Evolutionary conservation across 2,329 filamentous ascomycete species (phyloP).

Genomic region (Lasiodiplodia sp.): DNA sequence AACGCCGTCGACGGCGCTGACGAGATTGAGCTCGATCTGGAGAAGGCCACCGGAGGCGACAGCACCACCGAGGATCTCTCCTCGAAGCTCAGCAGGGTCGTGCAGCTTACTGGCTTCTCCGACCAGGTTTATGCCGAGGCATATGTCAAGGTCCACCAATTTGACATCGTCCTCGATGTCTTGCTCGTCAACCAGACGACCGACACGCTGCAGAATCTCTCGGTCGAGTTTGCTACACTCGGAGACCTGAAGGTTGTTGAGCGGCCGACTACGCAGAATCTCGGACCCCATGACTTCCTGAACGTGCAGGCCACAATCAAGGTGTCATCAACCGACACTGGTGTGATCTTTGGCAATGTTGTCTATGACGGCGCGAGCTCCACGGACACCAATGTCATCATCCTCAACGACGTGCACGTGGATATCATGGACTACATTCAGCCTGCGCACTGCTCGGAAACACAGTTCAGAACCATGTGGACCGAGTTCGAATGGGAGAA

Average conservation of each 20-base stretch:
- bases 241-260: slow-evolving; percentile 98
- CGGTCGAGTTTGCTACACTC: slow-evolving; percentile 97
- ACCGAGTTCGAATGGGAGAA: slow-evolving; percentile 99
- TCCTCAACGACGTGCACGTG: slow-evolving; percentile 96
- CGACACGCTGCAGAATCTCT: slow-evolving; percentile 95
- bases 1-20: slow-evolving; percentile 82
- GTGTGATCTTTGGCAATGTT: slow-evolving; percentile 98
- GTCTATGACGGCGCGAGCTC: slow-evolving; percentile 94
- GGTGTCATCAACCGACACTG: slow-evolving; percentile 94
- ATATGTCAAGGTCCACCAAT: slow-evolving; percentile 98
- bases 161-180: slow-evolving; percentile 96
- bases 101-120: slow-evolving; percentile 97
- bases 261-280: slow-evolving; percentile 92
- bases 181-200: slow-evolving; percentile 96
- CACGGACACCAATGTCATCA: slow-evolving; percentile 94
- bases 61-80: slow-evolving; percentile 82
- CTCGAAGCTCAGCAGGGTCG: slow-evolving; percentile 93
- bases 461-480: slow-evolving; percentile 99
- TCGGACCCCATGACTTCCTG: slow-evolving; percentile 94
- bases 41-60: slow-evolving; percentile 93
- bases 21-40: slow-evolving; percentile 87
- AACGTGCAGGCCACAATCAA: slow-evolving; percentile 99
- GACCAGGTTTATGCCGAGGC: slow-evolving; percentile 99
- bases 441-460: slow-evolving; percentile 94
- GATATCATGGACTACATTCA: slow-evolving; percentile 99